Conservation (phyloP, 768 basidiomycete genomes). For the Lactarius sanguifluus region DNA sequence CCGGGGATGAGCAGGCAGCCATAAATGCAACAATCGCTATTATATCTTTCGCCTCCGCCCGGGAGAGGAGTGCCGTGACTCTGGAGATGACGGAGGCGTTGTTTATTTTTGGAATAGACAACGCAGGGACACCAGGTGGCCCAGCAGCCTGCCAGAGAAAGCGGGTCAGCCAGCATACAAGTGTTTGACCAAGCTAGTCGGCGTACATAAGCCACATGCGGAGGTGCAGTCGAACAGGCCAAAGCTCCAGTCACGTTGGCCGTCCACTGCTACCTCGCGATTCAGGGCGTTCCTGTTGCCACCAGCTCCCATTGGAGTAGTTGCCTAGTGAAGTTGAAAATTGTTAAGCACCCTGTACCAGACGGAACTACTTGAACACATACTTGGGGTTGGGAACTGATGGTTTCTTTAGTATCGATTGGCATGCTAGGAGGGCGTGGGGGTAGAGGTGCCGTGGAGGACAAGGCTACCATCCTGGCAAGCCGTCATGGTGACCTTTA, state of each 20-base stretch:
- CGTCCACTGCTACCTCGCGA: constrained; percentile 30
- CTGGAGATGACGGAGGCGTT: constrained; percentile 41
- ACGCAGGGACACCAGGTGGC: constrained; percentile 46
- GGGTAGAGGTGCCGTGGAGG: not conserved
- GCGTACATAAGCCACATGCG: constrained; percentile 34
- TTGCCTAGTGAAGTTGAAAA: not conserved
- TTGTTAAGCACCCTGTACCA: not conserved
- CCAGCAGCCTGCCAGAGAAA: constrained; percentile 35
- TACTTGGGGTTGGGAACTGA: not conserved
- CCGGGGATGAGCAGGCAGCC: constrained; percentile 36
- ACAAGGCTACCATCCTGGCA: not conserved
- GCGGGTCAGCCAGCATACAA: constrained; percentile 23
- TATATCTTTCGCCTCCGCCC: constrained; percentile 36
- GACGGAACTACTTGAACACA: not conserved
- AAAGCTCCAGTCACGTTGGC: constrained; percentile 39
- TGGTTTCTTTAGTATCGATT: not conserved
- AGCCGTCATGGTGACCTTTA: not conserved
- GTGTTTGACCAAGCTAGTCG: not conserved
- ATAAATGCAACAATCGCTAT: constrained; percentile 38
- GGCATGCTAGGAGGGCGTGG: not conserved
- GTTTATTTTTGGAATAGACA: constrained; percentile 42
- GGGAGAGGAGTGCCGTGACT: constrained; percentile 40
- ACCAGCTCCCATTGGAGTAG: constrained; percentile 9
- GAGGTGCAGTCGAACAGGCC: constrained; percentile 33
- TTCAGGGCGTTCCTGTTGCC: constrained; percentile 32